Evolutionary conservation across 345 rosid genomes (phyloP), one percentile per base, ranked within the genome.

Genomic region (Carallia pectinifolia): DNA sequence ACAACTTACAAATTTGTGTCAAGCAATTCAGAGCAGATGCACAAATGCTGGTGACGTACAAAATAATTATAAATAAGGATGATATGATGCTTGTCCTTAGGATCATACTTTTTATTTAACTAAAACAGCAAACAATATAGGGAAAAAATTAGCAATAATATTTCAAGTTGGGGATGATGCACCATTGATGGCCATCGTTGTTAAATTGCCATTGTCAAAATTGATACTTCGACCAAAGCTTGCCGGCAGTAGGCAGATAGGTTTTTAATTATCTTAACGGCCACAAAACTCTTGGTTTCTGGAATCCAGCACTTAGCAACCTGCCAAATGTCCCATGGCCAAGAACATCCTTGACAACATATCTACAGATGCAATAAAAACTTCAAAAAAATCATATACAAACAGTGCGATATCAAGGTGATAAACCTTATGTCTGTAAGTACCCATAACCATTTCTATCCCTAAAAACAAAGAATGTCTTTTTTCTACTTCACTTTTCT

Each of bases 251-350:
- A 92, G 61, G 99, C 99, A 75, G 98, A 97, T 74, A 84, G 96
- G 67, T 95, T 95, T 84, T 95, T 95, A 27, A 95, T 95, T 78
- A 95, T 92, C 84, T 95, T 95, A 64, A 95, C 91, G 68, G 99
- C 99, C 70, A 89, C 90, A 81, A 86, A 89, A 80, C 84, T 75
- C 76, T 82, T 74, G 34, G 83, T 80, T 74, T 88, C 92, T 29
- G 89, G 79, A 59, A 89, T 91, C 98, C 89, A 90, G 85, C 99
- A 95, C 82, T 92, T 95, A 63, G 92, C 98, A 85, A 95, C 98
- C 82, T 95, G 59, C 98, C 98, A 79, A 95, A 95, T 65, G 98
- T 95, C 65, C 99, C 99, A 71, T 95, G 99, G 74, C 99, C 98
- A 78, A 95, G 99, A 71, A 92, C 89, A 81, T 95, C 99, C 84